phyloP scores from a whole-genome alignment of 495 filamentous ascomycete species.

The Elaphomyces granulatus region DNA sequence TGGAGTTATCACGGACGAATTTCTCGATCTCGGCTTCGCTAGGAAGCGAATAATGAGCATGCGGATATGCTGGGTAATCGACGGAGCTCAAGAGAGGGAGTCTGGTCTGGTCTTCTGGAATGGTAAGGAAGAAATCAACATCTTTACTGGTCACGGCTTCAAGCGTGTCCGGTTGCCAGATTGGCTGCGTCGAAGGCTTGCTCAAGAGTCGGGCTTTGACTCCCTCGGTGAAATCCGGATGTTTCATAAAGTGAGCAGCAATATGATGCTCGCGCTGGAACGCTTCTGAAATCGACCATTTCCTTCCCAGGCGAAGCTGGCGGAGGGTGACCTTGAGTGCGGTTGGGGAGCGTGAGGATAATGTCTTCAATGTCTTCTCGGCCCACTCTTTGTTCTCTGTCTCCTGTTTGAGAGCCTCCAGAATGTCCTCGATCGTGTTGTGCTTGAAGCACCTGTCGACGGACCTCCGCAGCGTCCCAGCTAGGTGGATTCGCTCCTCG shows the following conservation, averaged over 20 bases:
- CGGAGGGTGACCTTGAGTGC: conserved; percentile 67
- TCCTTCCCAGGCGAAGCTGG: conserved; percentile 58
- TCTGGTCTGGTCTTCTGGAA: conserved; percentile 21
- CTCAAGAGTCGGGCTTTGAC: conserved; percentile 61
- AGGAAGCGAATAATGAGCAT: conserved; percentile 53
- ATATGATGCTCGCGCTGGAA: conserved; percentile 74
- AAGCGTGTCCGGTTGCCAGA: conserved; percentile 60
- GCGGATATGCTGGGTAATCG: conserved; percentile 56
- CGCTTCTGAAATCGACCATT: conserved; percentile 66
- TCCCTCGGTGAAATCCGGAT: conserved; percentile 77
- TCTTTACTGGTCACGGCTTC: conserved; percentile 39
- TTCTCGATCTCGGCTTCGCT: conserved; percentile 52
- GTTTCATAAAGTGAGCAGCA: conserved; percentile 67
- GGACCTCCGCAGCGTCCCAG: conserved; percentile 50
- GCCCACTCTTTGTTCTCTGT: conserved; percentile 53
- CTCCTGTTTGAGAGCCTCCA: conserved; percentile 49
- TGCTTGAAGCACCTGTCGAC: conserved; percentile 75
- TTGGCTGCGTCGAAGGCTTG: conserved; percentile 42
- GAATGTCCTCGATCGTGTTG: conserved; percentile 52
- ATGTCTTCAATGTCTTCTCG: conserved; percentile 48
- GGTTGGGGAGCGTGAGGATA: conserved; percentile 66
- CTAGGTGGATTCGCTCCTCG: conserved; percentile 47
- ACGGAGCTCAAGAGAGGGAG: conserved; percentile 39
- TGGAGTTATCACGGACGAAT: conserved; percentile 24
- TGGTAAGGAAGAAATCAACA: conserved; percentile 48